Conservation (phyloP, 108 stramenopile genomes). For the Bacterosira constricta region DNA sequence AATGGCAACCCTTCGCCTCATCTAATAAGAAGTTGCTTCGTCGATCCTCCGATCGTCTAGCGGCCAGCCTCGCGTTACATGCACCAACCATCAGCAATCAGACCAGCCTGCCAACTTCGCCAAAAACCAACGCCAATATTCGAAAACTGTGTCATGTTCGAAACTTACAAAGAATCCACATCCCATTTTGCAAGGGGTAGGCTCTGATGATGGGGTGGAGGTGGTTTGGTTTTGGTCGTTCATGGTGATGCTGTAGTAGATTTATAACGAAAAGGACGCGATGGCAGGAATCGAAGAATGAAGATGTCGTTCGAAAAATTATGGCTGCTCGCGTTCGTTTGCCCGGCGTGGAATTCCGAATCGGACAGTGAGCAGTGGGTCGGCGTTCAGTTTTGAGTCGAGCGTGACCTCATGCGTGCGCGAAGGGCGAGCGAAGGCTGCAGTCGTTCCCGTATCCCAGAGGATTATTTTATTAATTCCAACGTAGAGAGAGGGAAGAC, state of each 20-base stretch:
- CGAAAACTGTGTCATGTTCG: neutral
- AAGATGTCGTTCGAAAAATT: too few relatives aligned
- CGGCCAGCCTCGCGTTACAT: too few relatives aligned
- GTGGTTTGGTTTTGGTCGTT: slow-evolving; percentile 80
- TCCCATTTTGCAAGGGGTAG: slow-evolving; percentile 80
- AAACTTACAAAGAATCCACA: slow-evolving; percentile 91
- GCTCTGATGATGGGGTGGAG: slow-evolving; percentile 64
- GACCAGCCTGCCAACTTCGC: neutral
- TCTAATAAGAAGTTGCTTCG: neutral
- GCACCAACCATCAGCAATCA: neutral
- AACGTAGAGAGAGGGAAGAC: too few relatives aligned
- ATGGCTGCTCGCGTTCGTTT: too few relatives aligned
- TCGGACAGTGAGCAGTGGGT: too few relatives aligned
- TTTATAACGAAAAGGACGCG: neutral
- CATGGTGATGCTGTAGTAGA: slow-evolving; percentile 49
- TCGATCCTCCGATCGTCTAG: neutral
- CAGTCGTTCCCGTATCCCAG: too few relatives aligned
- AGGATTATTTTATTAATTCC: too few relatives aligned
- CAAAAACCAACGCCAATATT: neutral
- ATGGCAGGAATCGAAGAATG: neutral
- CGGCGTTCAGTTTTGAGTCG: too few relatives aligned
- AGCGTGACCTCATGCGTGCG: too few relatives aligned
- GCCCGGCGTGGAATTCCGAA: too few relatives aligned
- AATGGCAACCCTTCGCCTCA: neutral
- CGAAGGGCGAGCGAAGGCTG: too few relatives aligned